Evolutionary conservation across 768 basidiomycete species (phyloP), one percentile per base, ranked within the genome.

Genomic region (Rhodocollybia butyracea): DNA sequence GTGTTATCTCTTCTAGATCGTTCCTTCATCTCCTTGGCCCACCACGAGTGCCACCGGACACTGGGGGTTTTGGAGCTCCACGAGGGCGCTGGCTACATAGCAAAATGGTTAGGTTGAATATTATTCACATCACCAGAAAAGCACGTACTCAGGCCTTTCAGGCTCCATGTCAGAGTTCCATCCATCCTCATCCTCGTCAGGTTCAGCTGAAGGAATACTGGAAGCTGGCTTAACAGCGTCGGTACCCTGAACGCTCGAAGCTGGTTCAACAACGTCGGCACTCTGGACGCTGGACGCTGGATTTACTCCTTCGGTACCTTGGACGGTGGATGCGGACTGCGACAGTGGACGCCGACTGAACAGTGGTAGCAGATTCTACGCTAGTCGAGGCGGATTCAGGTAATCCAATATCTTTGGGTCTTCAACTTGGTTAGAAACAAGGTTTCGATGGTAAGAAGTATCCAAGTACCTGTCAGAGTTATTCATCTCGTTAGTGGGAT

Each of bases 371-470:
- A 22, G 48, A 50, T 22, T 3, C 13, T 19, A 50, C 48, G 17
- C 48, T 50, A 34, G 48, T 36, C 21, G 48, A 36, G 34, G 48
- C 48, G 6, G 34, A 50, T 17, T 50, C 48, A 24, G 48, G 32
- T 34, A 50, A 38, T 17, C 48, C 48, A 22, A 50, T 50, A 13
- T 50, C 48, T 50, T 38, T 50, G 11, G 48, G 48, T 24, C 48
- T 50, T 17, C 7, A 11, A 19, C n/a, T 40, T 3, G 22, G 46
- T 30, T 13, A 48, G 31, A n/a, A 32, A 24, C 31, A 29, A 13
- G 2, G 31, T 17, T 40, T 19, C 15, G 4, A 50, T n/a, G 13
- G 21, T 7, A 12, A 34, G 48, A n/a, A 48, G 19, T 5, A 34
- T 5, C 15, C 8, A 31, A 38, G 26, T 50, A 50, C 48, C 32